Conservation (phyloP, 176 grass and related monocot genomes). For the Oryza meyeriana region DNA sequence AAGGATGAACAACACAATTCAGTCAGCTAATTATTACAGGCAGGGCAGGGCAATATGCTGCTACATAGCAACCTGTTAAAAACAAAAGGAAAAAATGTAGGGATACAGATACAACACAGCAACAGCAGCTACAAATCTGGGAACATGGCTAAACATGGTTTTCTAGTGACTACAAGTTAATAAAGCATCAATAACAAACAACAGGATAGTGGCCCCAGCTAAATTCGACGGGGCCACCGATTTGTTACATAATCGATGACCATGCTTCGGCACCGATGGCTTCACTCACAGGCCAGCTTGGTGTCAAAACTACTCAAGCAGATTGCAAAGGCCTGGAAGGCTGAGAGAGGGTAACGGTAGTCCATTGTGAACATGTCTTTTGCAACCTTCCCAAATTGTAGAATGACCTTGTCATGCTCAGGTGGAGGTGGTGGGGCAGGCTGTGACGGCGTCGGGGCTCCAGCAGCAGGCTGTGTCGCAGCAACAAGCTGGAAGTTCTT, state of each 20-base stretch:
- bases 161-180: slow-evolving; percentile 47
- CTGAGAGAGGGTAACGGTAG: slow-evolving; percentile 69
- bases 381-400: slow-evolving; percentile 75
- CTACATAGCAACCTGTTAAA: slow-evolving; percentile 36
- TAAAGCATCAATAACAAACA: slow-evolving; percentile 37
- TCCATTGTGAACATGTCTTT: slow-evolving; percentile 94
- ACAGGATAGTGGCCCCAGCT: slow-evolving; percentile 28
- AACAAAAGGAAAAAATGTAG: neutral
- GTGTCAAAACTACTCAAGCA: slow-evolving; percentile 86
- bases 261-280: neutral
- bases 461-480: slow-evolving; percentile 40
- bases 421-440: slow-evolving; percentile 31
- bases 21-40: slow-evolving; percentile 40
- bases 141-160: slow-evolving; percentile 27
- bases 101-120: slow-evolving; percentile 21
- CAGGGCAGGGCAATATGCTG: slow-evolving; percentile 12
- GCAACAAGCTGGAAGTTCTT: slow-evolving; percentile 91
- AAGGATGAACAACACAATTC: slow-evolving; percentile 19
- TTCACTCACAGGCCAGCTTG: slow-evolving; percentile 78
- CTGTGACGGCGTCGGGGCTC: slow-evolving; percentile 23
- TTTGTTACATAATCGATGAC: slow-evolving; percentile 15
- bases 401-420: slow-evolving; percentile 66
- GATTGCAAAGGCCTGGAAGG: slow-evolving; percentile 80
- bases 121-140: slow-evolving; percentile 32
- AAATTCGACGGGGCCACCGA: slow-evolving; percentile 17